phyloP scores from a whole-genome alignment of 164 flowering plant genomes.

The Chloranthus sessilifolius region DNA sequence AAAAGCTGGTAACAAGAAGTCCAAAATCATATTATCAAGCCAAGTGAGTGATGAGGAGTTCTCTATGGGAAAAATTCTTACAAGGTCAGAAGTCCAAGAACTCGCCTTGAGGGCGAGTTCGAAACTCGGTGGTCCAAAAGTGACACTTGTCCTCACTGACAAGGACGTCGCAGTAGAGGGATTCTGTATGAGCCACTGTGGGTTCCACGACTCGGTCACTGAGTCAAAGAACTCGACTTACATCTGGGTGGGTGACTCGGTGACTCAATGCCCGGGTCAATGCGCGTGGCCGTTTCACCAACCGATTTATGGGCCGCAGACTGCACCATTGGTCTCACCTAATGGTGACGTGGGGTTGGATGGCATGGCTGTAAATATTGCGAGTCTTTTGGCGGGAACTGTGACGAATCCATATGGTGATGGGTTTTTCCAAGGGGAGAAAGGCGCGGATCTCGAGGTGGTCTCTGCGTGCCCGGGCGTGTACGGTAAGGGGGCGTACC shows the following conservation, averaged over 20 bases:
- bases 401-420: conserved; percentile 49
- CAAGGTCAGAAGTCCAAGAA: conserved; percentile 20
- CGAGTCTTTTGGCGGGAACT: conserved; percentile 44
- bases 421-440: conserved; percentile 44
- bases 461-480: conserved; percentile 45
- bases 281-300: conserved; percentile 64
- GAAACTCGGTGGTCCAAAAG: conserved; percentile 7
- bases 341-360: conserved; percentile 50
- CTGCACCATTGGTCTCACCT: conserved; percentile 38
- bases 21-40: conserved; percentile 1
- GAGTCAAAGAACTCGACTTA: conserved; percentile 12
- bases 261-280: conserved; percentile 48
- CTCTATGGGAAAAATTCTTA: conserved; percentile 33
- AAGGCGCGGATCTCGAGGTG: conserved; percentile 37
- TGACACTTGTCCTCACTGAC: conserved; percentile 34
- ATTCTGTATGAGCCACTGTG: conserved; percentile 41
- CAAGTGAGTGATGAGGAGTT: conserved; percentile 27
- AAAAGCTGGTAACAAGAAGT: conserved; percentile 21
- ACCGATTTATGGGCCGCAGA: conserved; percentile 49
- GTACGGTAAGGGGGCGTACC: conserved; percentile 45
- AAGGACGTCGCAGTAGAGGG: conserved; percentile 42
- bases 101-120: conserved; percentile 11
- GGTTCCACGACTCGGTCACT: conserved; percentile 30
- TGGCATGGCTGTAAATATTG: conserved; percentile 50
- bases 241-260: conserved; percentile 60